Base-by-base conservation (phyloP, 2,329 filamentous ascomycete genomes). In the Fusarium ambrosium region DNA sequence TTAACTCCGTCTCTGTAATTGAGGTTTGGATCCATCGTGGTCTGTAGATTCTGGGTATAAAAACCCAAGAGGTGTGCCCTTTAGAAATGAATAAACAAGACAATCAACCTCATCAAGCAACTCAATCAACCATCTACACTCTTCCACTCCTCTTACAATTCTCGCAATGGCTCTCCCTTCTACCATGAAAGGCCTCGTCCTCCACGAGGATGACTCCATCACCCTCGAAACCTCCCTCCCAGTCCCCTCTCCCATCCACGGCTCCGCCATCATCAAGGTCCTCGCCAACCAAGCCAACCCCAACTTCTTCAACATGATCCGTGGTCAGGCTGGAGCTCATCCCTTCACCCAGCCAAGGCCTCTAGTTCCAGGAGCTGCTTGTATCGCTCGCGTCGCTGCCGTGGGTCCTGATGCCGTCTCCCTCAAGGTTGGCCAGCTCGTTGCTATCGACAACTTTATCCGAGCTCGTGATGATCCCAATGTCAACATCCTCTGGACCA, bases 371-470 rank as follows among this genome's bases (percentile, higher is more conserved):
- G 83, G 82, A 43, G 71, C 75, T 66, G 80, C 77, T 58, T 80
- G 79, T 69, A 75, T 86, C 68, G 83, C 82, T 55, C 83, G 83
- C 36, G 73, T 84, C 18, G 77, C 80, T 20, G 79, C 80, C 29
- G 70, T 80, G n/a, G 82, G 82, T 3, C 73, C 78, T 2, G 82
- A 85, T 62, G 76, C 80, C 7, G 78, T 80, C 7, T 72, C 75
- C n/a, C 70, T 83, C n/a, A 68, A 76, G 32, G 74, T 78, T 37
- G 82, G 80, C 34, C 79, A 84, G 67, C 81, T 84, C 22, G 80
- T 84, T 16, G 72, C 77, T 18, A 62, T 83, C 51, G 82, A 85
- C 45, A 53, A 74, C 9, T 79, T 80, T 59, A 64, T 83, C 18
- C 73, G 71, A 11, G 81, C 78, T 7, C 77, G 80, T 18, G 82